phyloP scores from a whole-genome alignment of 1,139 yeast genomes.

The Hemisphaericaspora subhashii region DNA sequence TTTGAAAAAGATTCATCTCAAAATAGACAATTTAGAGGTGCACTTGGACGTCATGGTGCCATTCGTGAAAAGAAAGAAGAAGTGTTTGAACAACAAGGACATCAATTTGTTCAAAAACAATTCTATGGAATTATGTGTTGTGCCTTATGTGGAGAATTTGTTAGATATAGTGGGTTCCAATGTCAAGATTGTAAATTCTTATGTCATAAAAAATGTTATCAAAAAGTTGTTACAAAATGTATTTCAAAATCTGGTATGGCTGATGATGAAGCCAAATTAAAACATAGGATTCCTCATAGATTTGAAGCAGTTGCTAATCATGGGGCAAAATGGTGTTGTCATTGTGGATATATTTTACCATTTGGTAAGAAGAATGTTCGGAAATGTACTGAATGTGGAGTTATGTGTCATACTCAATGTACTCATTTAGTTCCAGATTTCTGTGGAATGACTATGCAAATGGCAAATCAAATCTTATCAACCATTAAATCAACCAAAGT shows the following conservation, averaged over 20 bases:
- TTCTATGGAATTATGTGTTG: conserved; percentile 96
- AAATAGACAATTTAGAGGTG: conserved; percentile 60
- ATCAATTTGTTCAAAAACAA: conserved; percentile 92
- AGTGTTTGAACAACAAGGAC: conserved; percentile 94
- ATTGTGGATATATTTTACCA: conserved; percentile 94
- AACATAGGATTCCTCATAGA: conserved; percentile 95
- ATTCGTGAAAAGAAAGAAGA: conserved; percentile 94
- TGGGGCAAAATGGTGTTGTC: conserved; percentile 99
- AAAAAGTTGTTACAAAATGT: conserved; percentile 93
- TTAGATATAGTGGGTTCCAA: conserved; percentile 91
- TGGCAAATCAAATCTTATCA: conserved; percentile 84
- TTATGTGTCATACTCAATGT: conserved; percentile 91
- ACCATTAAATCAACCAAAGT: conserved; percentile 71
- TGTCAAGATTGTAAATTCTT: conserved; percentile 94
- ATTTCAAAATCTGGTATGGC: conserved; percentile 89
- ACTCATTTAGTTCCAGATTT: conserved; percentile 95
- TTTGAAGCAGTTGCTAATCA: conserved; percentile 87
- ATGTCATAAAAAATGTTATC: conserved; percentile 93
- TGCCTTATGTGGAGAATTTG: conserved; percentile 93
- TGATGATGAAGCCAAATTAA: conserved; percentile 83
- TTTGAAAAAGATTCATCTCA: conserved; percentile 68
- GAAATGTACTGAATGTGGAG: conserved; percentile 92
- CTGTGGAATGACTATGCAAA: conserved; percentile 98
- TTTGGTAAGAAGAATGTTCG: conserved; percentile 95
- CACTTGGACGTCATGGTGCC: conserved; percentile 97